Conservation (phyloP, 768 basidiomycete genomes). For the Naganishia onofrii region DNA sequence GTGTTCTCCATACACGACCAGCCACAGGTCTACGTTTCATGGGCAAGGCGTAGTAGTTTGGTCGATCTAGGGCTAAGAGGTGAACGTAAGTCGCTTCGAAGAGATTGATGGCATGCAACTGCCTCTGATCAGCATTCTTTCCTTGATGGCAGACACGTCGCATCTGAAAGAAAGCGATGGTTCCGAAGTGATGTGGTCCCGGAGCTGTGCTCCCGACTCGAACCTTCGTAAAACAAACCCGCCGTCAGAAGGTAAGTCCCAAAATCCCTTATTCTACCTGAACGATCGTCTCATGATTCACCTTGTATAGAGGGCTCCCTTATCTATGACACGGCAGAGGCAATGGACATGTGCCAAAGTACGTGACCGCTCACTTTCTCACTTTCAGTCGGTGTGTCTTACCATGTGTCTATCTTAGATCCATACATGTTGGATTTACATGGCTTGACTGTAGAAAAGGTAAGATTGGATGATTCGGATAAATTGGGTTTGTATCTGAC, state of each 20-base stretch:
- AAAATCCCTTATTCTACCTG: not conserved
- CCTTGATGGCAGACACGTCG: constrained; percentile 38
- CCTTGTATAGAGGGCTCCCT: constrained; percentile 32
- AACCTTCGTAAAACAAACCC: constrained; percentile 40
- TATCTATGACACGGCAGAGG: constrained; percentile 48
- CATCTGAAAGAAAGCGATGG: constrained; percentile 49
- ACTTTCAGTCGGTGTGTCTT: not conserved
- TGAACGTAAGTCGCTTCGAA: constrained; percentile 38
- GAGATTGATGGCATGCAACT: not conserved
- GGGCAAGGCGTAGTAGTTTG: constrained; percentile 44
- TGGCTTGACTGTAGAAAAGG: constrained; percentile 48
- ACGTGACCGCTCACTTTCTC: constrained; percentile 16
- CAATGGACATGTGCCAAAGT: constrained; percentile 50
- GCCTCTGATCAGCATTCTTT: not conserved
- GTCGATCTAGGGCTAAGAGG: constrained; percentile 45
- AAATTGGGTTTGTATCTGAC: not conserved
- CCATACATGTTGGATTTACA: constrained; percentile 49
- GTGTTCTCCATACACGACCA: constrained; percentile 52
- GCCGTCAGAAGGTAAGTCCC: constrained; percentile 37
- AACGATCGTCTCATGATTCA: not conserved
- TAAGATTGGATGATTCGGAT: not conserved
- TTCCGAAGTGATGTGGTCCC: constrained; percentile 39
- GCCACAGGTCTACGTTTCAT: constrained; percentile 50
- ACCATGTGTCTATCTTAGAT: constrained; percentile 33
- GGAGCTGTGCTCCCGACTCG: constrained; percentile 47